Evolutionary conservation across 2,329 filamentous ascomycete genomes (phyloP), one percentile per base, ranked within the genome.

Genomic region (Dryadomyces quercivorus): DNA sequence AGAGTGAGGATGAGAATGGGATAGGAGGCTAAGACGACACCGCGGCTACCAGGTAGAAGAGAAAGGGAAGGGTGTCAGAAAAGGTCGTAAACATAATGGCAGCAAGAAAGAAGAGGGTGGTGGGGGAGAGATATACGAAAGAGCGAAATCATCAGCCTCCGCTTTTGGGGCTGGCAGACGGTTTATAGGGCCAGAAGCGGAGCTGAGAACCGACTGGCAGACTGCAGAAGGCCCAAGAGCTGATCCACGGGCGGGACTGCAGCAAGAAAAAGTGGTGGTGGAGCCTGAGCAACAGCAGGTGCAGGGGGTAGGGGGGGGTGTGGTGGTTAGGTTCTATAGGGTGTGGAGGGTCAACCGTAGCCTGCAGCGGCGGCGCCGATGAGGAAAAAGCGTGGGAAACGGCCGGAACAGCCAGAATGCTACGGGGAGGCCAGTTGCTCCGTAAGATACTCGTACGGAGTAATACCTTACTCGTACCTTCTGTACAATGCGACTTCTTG

Each of bases 41-140:
- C 78, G 73, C 73, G 74, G 72, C 75, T 74, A 72, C 70, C 36
- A 34, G 72, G 74, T 72, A 74, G 68, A 72, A 70, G 74, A 76
- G 73, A 77, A 77, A 74, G 74, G 72, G 77, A 76, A 65, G 72
- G 70, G 70, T 70, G 70, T 72, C 60, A 71, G 69, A 70, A 71
- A 66, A 66, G 21, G 63, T 70, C 67, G 67, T 67, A 70, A 67
- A 64, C 65, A 65, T 61, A 60, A 61, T 63, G 65, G 36, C 34
- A 15, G 22, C 31, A n/a, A 50, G 46, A 52, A 43, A 22, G 22
- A 52, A 66, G 69, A 68, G 71, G 72, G 72, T 73, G 71, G 70
- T 71, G 73, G 70, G 70, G 73, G 70, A 56, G 72, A 73, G 74
- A 70, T 74, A 73, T 73, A 74, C 58, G 49, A 58, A 60, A 52